Evolutionary conservation across 2,329 filamentous ascomycete genomes (phyloP).

Genomic region (Periconia macrospinosa): DNA sequence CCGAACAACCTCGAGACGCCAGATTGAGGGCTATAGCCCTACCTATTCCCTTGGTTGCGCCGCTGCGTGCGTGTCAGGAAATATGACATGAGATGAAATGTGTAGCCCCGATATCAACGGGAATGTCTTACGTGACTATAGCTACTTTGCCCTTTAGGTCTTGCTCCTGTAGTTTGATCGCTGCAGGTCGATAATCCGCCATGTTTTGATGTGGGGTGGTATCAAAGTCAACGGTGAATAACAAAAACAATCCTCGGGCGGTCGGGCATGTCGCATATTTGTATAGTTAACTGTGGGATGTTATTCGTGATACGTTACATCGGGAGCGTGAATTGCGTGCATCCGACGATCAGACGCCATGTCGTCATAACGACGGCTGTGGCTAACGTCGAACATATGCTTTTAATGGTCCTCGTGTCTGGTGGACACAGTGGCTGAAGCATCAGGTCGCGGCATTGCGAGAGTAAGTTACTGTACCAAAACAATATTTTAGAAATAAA

Average conservation of each 20-base stretch:
- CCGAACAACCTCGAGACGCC: slow-evolving; percentile 28
- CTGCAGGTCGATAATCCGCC: slow-evolving; percentile 22
- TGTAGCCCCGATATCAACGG: background rate
- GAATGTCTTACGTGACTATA: slow-evolving; percentile 28
- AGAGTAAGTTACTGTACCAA: no score
- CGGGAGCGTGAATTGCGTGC: background rate
- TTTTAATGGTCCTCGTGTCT: background rate
- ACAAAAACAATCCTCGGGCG: background rate
- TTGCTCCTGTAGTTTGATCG: slow-evolving; percentile 26
- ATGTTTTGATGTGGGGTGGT: slow-evolving; percentile 5
- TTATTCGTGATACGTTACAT: background rate
- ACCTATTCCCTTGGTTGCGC: slow-evolving; percentile 30
- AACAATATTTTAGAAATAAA: no score
- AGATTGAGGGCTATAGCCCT: slow-evolving; percentile 28
- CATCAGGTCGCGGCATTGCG: no score
- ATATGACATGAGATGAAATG: background rate
- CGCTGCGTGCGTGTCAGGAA: slow-evolving; percentile 9
- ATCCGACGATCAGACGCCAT: background rate
- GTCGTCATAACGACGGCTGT: background rate
- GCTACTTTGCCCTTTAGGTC: slow-evolving; percentile 34
- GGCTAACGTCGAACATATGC: background rate
- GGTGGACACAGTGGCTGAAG: no score
- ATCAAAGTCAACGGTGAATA: background rate
- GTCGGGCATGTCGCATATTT: background rate
- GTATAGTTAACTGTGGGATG: no score